Evolutionary conservation across 75 land plant species (phyloP).

Genomic region (Sequoia sempervirens): DNA sequence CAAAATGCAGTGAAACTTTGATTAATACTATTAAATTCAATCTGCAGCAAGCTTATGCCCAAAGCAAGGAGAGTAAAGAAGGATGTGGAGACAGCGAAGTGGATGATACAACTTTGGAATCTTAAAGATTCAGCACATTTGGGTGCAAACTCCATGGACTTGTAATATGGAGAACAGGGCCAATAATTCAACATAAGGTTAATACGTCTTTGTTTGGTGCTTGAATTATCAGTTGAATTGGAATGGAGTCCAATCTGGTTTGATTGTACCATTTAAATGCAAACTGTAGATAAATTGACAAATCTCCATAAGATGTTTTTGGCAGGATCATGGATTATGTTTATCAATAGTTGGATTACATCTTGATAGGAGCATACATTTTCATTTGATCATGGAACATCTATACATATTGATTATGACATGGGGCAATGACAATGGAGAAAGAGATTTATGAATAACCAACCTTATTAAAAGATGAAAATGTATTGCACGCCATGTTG

Average conservation of each 20-base stretch:
- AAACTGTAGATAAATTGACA: neutral
- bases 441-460: neutral
- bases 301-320: neutral
- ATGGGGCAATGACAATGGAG: neutral
- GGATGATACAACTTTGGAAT: slow-evolving; percentile 59
- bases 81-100: slow-evolving; percentile 83
- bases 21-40: slow-evolving; percentile 43
- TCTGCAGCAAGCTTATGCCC: slow-evolving; percentile 69
- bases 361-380: neutral
- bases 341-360: neutral
- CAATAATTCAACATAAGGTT: neutral
- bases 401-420: neutral
- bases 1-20: slow-evolving; percentile 60
- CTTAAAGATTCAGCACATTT: neutral
- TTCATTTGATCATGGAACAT: neutral
- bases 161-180: neutral
- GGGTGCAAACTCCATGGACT: neutral
- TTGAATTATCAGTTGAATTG: neutral
- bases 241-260: neutral
- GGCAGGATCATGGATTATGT: neutral
- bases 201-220: neutral
- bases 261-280: neutral
- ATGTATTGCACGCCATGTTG: neutral
- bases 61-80: slow-evolving; percentile 66
- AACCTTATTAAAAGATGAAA: neutral